A percentile compares a stretch with the other conserved stretches of the same genome.
phyloP scores from a whole-genome alignment of 345 rosid species.

The Eutrema yunnanense region DNA sequence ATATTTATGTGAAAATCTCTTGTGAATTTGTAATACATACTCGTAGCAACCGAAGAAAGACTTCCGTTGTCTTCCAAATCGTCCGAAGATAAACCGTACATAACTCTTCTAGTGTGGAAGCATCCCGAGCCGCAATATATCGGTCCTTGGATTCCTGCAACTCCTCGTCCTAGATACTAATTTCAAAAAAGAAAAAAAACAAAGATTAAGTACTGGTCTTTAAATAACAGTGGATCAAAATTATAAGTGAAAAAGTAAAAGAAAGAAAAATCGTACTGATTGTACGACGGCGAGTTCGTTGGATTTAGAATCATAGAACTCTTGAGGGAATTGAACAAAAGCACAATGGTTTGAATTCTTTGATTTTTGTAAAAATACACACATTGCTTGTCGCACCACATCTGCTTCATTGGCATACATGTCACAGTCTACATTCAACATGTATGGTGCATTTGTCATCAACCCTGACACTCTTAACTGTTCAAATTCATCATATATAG shows the following conservation, averaged over 20 bases:
- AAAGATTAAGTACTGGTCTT: background rate
- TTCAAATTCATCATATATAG: background rate
- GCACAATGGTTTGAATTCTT: conserved; percentile 18
- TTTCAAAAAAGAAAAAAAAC: background rate
- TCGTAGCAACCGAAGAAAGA: conserved; percentile 2
- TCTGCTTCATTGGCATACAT: conserved; percentile 48
- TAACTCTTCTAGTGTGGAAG: conserved; percentile 48
- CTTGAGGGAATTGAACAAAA: conserved; percentile 50
- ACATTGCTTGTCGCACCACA: conserved; percentile 40
- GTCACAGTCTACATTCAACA: conserved; percentile 66
- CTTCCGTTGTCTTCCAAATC: conserved; percentile 5
- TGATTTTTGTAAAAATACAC: conserved; percentile 29
- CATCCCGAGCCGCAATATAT: conserved; percentile 45
- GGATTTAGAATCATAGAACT: conserved; percentile 31
- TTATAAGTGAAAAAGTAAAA: background rate
- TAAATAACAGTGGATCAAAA: background rate
- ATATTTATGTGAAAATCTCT: background rate
- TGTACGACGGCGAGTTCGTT: conserved; percentile 7
- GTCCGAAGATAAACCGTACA: conserved; percentile 39
- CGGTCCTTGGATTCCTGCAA: conserved; percentile 46
- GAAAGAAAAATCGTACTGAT: background rate
- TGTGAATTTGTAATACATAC: background rate
- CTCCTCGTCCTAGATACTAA: conserved; percentile 30
- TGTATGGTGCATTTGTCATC: conserved; percentile 59
- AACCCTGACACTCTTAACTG: conserved; percentile 60